A percentile compares a stretch with the other conserved stretches of the same genome.
These are phyloP conservation scores for Musa troglodytarum DNA, from an alignment of 176 grass and related monocot genomes.

Conservation along the genomic window DNA sequence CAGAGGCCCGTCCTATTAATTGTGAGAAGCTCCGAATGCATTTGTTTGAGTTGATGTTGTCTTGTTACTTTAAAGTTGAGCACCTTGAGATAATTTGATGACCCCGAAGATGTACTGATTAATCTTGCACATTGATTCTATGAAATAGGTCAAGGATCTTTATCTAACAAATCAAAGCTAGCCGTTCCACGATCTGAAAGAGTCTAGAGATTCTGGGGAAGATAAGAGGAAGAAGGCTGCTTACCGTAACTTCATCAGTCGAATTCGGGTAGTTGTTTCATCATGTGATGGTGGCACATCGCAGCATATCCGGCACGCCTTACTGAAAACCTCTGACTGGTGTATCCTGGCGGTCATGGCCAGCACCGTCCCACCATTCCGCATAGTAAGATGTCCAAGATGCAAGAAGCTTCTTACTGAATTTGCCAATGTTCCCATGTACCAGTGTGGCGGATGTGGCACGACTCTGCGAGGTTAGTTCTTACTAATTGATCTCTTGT, in stretches of 20 bases:
- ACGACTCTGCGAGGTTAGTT: slow-evolving; percentile 61
- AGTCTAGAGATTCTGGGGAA: neutral
- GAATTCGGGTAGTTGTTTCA: neutral
- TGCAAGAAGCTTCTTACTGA: slow-evolving; percentile 64
- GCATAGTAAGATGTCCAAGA: slow-evolving; percentile 76
- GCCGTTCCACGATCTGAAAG: neutral
- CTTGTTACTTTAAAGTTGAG: neutral
- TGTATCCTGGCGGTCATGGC: slow-evolving; percentile 29
- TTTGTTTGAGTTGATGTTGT: neutral
- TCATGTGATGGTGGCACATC: neutral
- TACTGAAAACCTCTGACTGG: neutral
- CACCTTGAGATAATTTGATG: neutral
- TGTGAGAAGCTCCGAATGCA: neutral
- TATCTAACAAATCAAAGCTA: neutral
- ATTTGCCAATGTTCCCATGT: slow-evolving; percentile 38
- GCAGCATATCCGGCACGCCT: neutral
- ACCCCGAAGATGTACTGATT: neutral
- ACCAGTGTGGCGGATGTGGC: slow-evolving; percentile 59
- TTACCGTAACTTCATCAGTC: neutral
- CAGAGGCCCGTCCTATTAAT: no score
- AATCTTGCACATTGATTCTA: neutral
- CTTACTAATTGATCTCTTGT: neutral
- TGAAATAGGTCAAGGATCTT: neutral
- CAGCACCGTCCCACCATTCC: slow-evolving; percentile 23
- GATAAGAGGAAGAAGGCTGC: neutral